These are phyloP conservation scores for Nigrospora osmanthi DNA, from an alignment of 2,329 filamentous ascomycete genomes.

Conservation along the genomic window DNA sequence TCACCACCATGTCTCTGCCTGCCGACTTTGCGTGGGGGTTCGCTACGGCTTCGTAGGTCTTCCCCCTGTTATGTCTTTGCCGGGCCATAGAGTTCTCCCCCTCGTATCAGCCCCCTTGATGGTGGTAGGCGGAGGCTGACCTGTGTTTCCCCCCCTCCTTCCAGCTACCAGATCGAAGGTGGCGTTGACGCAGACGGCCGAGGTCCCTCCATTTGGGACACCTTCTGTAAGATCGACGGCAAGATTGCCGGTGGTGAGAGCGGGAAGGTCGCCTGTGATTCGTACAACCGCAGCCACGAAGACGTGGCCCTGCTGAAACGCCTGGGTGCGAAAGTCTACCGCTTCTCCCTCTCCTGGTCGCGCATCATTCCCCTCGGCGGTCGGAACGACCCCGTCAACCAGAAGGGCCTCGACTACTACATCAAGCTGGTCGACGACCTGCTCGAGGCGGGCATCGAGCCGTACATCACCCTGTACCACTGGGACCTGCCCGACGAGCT, in stretches of 20 bases:
- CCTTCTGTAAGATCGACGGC: constrained; percentile 72
- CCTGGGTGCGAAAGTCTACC: constrained; percentile 67
- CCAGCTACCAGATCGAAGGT: constrained; percentile 83
- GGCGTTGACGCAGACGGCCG: constrained; percentile 67
- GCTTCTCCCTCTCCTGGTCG: constrained; percentile 80
- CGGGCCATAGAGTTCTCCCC: not conserved
- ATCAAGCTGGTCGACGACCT: constrained; percentile 72
- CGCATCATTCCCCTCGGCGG: constrained; percentile 82
- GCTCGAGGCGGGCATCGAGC: constrained; percentile 66
- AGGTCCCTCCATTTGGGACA: constrained; percentile 81
- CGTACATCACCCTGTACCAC: constrained; percentile 78
- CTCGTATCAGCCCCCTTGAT: not conserved
- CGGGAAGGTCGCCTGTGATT: constrained; percentile 76
- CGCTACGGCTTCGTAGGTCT: constrained; percentile 62
- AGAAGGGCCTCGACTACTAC: constrained; percentile 71
- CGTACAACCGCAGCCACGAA: constrained; percentile 70
- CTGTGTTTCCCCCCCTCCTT: constrained; percentile 9
- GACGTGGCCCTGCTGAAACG: constrained; percentile 73
- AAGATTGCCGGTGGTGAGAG: constrained; percentile 75
- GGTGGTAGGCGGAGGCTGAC: constrained; percentile 7
- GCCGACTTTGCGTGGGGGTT: constrained; percentile 73
- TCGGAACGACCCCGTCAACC: constrained; percentile 73
- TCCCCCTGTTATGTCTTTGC: not conserved
- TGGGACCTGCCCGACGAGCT: constrained; percentile 80
- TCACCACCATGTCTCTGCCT: constrained; percentile 49